Evolutionary conservation across 2,329 filamentous ascomycete species (phyloP).

Genomic region (Immersiporthe knoxdaviesiana): DNA sequence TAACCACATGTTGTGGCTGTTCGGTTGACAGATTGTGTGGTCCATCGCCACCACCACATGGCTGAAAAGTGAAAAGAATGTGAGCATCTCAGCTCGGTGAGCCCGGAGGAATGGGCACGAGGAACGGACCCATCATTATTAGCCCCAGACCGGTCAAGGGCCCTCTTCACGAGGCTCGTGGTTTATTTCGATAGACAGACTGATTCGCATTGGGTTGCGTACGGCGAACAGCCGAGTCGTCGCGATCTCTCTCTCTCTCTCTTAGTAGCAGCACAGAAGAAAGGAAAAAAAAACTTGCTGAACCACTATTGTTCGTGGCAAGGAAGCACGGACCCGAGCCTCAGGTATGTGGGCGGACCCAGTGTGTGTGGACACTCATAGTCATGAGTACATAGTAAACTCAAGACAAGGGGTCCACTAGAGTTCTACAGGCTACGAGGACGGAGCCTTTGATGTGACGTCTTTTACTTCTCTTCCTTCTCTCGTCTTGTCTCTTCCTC

Average conservation of each 20-base stretch:
- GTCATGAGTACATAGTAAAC: background rate
- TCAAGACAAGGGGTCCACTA: background rate
- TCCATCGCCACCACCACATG: background rate
- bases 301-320: background rate
- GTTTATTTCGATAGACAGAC: slow-evolving; percentile 1
- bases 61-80: background rate
- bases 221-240: background rate
- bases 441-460: background rate
- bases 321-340: background rate
- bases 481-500: background rate
- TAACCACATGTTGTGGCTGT: background rate
- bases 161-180: background rate
- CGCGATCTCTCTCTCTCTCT: background rate
- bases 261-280: too few relatives aligned
- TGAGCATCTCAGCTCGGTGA: slow-evolving; percentile 5
- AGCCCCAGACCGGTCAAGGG: slow-evolving; percentile 12
- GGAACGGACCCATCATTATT: slow-evolving; percentile 4
- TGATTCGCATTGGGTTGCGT: slow-evolving; percentile 3
- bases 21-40: background rate
- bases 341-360: background rate
- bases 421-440: background rate
- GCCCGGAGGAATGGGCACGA: slow-evolving; percentile 9
- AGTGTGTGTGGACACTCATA: slow-evolving; percentile 1
- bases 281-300: background rate
- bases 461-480: background rate